Percentiles rank a stretch among this genome's conserved stretches.
These are phyloP conservation scores for Neonectria faginata DNA, from an alignment of 2,329 filamentous ascomycete species.

Conservation along the genomic window DNA sequence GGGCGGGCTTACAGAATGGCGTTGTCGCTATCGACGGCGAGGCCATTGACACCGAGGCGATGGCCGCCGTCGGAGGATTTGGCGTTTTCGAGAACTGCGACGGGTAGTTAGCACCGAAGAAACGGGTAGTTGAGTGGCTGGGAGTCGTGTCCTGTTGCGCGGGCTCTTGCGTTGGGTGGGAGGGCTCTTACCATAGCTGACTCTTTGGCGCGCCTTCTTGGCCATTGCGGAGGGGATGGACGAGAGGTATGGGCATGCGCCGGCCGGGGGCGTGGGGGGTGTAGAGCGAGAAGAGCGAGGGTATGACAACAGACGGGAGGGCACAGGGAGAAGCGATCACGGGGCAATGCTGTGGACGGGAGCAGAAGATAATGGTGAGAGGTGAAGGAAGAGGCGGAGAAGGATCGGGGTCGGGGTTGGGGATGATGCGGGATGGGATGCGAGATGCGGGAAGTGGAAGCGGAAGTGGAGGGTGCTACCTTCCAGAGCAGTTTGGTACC, in stretches of 20 bases:
- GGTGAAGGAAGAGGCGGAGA: slow-evolving; percentile 14
- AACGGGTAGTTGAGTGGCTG: neutral
- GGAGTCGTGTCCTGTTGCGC: neutral
- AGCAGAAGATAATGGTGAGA: slow-evolving; percentile 2
- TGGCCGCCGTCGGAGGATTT: slow-evolving; percentile 79
- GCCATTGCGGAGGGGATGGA: slow-evolving; percentile 61
- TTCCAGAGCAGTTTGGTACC: slow-evolving; percentile 7
- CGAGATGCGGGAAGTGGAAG: slow-evolving; percentile 31
- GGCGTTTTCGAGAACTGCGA: slow-evolving; percentile 69
- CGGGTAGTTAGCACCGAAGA: slow-evolving; percentile 17
- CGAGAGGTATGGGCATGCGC: slow-evolving; percentile 38
- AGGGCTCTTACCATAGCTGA: slow-evolving; percentile 72
- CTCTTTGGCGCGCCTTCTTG: slow-evolving; percentile 76
- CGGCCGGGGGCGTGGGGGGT: slow-evolving; percentile 20
- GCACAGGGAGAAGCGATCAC: slow-evolving; percentile 28
- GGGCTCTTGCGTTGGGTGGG: slow-evolving; percentile 6
- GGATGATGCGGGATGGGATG: slow-evolving; percentile 28
- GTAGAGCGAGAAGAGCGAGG: neutral
- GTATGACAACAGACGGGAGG: slow-evolving; percentile 34
- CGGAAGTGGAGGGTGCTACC: slow-evolving; percentile 26
- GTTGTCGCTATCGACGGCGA: slow-evolving; percentile 85
- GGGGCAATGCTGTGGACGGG: slow-evolving; percentile 4
- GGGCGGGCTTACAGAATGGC: slow-evolving; percentile 80
- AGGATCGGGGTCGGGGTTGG: slow-evolving; percentile 23
- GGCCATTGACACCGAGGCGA: slow-evolving; percentile 92